Base-by-base conservation (phyloP, 2,329 filamentous ascomycete genomes). In the Lachnellula arida region DNA sequence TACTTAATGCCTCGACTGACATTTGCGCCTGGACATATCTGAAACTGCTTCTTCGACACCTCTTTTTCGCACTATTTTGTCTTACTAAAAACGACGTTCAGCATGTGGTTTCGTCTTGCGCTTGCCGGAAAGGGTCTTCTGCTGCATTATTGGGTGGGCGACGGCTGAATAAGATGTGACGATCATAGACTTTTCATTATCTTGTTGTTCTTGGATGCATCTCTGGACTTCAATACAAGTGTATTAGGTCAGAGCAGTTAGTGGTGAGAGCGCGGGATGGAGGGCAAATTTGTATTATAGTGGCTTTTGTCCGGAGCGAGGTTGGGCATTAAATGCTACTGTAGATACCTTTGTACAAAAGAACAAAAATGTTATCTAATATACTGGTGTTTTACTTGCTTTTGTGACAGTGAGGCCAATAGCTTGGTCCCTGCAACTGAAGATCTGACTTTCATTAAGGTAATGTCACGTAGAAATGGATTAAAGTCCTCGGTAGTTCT, bases 311-410 rank as follows among this genome's bases (percentile, higher is more conserved):
- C 54, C 53, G 54, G 49, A 50, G 48, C 39, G 47, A 55, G 49
- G 56, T 55, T 53, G 53, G 59, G 59, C 59, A 60, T 60, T 49
- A 60, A 52, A 59, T 62, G 59, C 57, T 60, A 48, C 56, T 55
- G 59, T 64, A 62, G 56, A 64, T 63, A 63, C 58, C 60, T 64
- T 54, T 65, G 62, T 63, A 65, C 44, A 62, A 65, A 65, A 61
- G 50, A 51, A 61, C 59, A 50, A 28, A 56, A 53, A 58, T 23
- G 50, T 49, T 42, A 42, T 15, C 35, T 42, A 44, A 22, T 14
- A 44, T 11, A 17, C 22, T 12, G 19, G n/a, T 44, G 12, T 25
- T 14, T 5, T 44, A 44, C 2, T 3, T 8, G 2, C 42, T 12
- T 22, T 8, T 11, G 8, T 22, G 12, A 32, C 4, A 12, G 3